Evolutionary conservation across 768 basidiomycete genomes (phyloP), one percentile per base, ranked within the genome.

Genomic region (Psilocybe subaeruginosa): DNA sequence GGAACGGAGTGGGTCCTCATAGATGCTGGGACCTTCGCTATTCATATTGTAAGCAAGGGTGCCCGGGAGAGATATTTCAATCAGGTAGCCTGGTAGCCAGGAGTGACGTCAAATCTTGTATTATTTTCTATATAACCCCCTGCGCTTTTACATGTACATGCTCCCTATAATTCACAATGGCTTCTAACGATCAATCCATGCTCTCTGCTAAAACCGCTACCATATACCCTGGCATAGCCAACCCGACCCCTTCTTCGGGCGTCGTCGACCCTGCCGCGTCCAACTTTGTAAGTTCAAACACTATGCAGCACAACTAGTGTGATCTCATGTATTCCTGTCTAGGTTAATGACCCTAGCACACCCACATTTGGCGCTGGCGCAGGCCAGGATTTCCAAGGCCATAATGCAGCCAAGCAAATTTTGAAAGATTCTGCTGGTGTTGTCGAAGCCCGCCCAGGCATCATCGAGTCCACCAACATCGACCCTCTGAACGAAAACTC

Each of bases 1-100:
- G 81, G 83, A 64, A 87, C 88, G 56, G 91, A 90, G 27, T 95
- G 92, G 93, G 89, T 88, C 2, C 86, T 94, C 86, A 76, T 95
- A 50, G 92, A 95, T 70, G 90, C 85, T 6, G 92, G 92, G 31
- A 81, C 85, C 49, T 90, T 92, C 78, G 92, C 87, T 0, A 85
- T 94, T 19, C 92, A 95, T 69, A 78, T 95, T 50, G 66, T 93
- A 60, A 90, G 88, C 74, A 82, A 74, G 59, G 80, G 82, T 29
- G 88, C 89, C 27, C 78, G 85, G 62, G 83, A 88, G 64, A 86
- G 84, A 71, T 93, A 88, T 77, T 93, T 93, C 69, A 70, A 65
- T 65, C 68, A 62, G 64, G 61, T 51, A 58, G 64, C 64, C 47
- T 75, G 73, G 74, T 70, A 70, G 41, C 41, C 41, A 43, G 60